Conservation (phyloP, 202 grass and related monocot genomes). For the Bolboschoenoplectus hybrid region DNA sequence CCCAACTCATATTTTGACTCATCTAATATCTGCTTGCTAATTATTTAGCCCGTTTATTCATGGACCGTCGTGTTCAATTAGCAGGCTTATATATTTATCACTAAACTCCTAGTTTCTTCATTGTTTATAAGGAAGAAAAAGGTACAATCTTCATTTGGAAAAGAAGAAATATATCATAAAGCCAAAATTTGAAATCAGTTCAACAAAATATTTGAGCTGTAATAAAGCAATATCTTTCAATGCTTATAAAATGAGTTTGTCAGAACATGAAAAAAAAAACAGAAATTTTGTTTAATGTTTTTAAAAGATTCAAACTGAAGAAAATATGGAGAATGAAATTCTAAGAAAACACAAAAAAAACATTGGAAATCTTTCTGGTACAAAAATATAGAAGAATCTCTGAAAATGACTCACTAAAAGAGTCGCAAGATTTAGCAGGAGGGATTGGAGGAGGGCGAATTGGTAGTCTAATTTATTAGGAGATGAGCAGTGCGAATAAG, state of each 20-base stretch:
- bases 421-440: background rate
- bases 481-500: background rate
- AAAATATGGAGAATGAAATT: background rate
- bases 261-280: background rate
- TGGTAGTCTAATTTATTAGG: background rate
- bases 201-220: background rate
- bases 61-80: too few species aligned
- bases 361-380: background rate
- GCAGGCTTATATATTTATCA: background rate
- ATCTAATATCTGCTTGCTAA: too few species aligned
- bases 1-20: too few species aligned
- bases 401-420: background rate
- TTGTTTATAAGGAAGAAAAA: background rate
- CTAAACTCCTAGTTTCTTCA: background rate
- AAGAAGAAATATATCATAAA: background rate
- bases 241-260: too few species aligned
- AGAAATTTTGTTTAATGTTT: background rate
- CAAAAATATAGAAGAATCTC: background rate
- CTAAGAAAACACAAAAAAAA: background rate
- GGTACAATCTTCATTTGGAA: background rate
- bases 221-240: background rate
- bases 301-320: background rate
- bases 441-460: background rate
- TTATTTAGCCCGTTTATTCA: too few species aligned
- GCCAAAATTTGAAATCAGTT: background rate